Evolutionary conservation across 108 stramenopile species (phyloP).

Genomic region (Asterionellopsis glacialis): DNA sequence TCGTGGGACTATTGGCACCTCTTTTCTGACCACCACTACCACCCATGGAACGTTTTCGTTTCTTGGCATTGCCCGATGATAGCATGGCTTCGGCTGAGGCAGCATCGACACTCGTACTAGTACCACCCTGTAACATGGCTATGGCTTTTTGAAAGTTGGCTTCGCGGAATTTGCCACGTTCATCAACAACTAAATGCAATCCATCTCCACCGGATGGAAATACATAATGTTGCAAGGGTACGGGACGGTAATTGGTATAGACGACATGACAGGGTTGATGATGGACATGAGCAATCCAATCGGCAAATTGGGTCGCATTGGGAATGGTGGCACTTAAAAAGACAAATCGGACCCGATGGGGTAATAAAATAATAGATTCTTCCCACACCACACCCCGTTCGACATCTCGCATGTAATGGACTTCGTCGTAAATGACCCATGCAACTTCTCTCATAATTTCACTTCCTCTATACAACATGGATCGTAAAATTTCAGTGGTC

Average conservation of each 20-base stretch:
- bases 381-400: slow-evolving; percentile 95
- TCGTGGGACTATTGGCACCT: slow-evolving; percentile 32
- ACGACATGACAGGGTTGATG: slow-evolving; percentile 99
- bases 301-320: slow-evolving; percentile 91
- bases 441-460: slow-evolving; percentile 98
- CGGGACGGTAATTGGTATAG: slow-evolving; percentile 98
- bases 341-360: slow-evolving; percentile 91
- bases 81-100: slow-evolving; percentile 67
- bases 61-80: slow-evolving; percentile 54
- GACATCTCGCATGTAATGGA: slow-evolving; percentile 99
- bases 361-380: slow-evolving; percentile 95
- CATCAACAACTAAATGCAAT: slow-evolving; percentile 96
- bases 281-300: slow-evolving; percentile 92
- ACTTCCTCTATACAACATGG: slow-evolving; percentile 98
- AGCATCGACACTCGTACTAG: slow-evolving; percentile 29
- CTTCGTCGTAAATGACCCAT: slow-evolving; percentile 96
- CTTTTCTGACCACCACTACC: slow-evolving; percentile 37
- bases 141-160: slow-evolving; percentile 96
- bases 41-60: slow-evolving; percentile 53
- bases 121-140: slow-evolving; percentile 64
- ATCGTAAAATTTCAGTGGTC: slow-evolving; percentile 98
- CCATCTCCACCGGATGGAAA: slow-evolving; percentile 94
- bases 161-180: slow-evolving; percentile 94
- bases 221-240: slow-evolving; percentile 97
- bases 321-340: slow-evolving; percentile 99